Base-by-base conservation (phyloP, 1,284 basidiomycete species). In the Leccinum variabile region DNA sequence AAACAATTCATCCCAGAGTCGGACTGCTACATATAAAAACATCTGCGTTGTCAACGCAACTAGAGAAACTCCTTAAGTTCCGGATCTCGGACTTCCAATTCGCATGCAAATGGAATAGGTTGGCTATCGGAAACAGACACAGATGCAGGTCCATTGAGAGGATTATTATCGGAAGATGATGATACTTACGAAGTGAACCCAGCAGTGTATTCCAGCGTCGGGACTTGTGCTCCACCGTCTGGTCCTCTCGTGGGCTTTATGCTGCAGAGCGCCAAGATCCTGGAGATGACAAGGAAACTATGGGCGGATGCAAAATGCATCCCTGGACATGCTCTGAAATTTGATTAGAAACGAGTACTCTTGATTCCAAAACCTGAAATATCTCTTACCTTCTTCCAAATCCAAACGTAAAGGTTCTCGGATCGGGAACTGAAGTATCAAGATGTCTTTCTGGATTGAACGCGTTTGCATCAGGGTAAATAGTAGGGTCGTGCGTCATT, bases 211-310 rank as follows among this genome's bases (percentile, higher is more conserved):
- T 60, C 59, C 11, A 65, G n/a, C 7, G n/a, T 41, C 52, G 63
- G 63, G 9, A 65, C 44, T 66, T 81, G 80, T 13, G 74, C 60
- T 4, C 74, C 73, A 28, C 61, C 61, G 5, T 63, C 61, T 11
- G 54, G 53, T 37, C 60, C 49, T 30, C 8, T 52, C 5, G 16
- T 25, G 66, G 77, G 78, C 28, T 67, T 60, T 33, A 83, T 77
- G 59, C 78, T 67, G 66, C 78, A 81, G 14, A 77, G 74, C 6
- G 79, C 70, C 44, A 83, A 65, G 22, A 80, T 59, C 8, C 64
- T 70, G 9, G 78, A 77, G 54, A 79, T 80, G 35, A 81, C 75
- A n/a, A 77, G 74, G 59, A 83, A 79, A 76, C 55, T 65, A 2
- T 65, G 58, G 10, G 62, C 54, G 50, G 66, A 65, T 14, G 69